A percentile compares a stretch with the other conserved stretches of the same genome.
These are phyloP conservation scores for Bisporella sp. DNA, from an alignment of 2,329 filamentous ascomycete species.

Conservation along the genomic window DNA sequence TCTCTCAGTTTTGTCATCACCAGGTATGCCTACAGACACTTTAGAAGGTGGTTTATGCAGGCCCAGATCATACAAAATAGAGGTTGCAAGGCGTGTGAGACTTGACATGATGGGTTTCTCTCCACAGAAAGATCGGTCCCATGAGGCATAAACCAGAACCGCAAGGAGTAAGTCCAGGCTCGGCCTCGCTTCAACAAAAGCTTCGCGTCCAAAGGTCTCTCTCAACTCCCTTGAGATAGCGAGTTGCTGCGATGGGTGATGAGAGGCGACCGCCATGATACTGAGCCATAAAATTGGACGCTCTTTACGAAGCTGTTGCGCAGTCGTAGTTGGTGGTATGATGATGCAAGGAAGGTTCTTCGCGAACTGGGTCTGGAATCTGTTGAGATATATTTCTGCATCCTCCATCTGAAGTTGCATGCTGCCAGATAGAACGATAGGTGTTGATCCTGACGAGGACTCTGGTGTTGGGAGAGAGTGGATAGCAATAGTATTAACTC, in stretches of 20 bases:
- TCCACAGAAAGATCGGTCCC: slow-evolving; percentile 3
- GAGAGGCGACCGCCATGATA: slow-evolving; percentile 7
- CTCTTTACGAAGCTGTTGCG: slow-evolving; percentile 6
- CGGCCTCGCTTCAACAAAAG: slow-evolving; percentile 4
- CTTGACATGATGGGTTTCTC: slow-evolving; percentile 4
- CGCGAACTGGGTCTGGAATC: slow-evolving; percentile 3
- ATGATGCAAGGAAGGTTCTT: slow-evolving; percentile 6
- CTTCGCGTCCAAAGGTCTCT: slow-evolving; percentile 1
- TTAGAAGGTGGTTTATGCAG: slow-evolving; percentile 5
- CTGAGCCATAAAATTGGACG: slow-evolving; percentile 6
- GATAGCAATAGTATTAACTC: neutral
- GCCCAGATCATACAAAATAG: slow-evolving; percentile 6
- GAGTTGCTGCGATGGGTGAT: slow-evolving; percentile 3
- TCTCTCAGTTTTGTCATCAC: slow-evolving; percentile 3
- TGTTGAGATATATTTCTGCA: slow-evolving; percentile 2
- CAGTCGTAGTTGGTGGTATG: slow-evolving; percentile 3
- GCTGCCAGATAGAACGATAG: neutral
- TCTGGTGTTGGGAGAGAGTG: neutral
- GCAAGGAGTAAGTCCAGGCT: slow-evolving; percentile 7
- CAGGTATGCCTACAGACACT: slow-evolving; percentile 3
- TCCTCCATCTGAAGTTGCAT: neutral
- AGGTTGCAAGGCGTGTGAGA: slow-evolving; percentile 5
- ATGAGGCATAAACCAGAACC: slow-evolving; percentile 5
- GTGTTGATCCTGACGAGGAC: neutral
- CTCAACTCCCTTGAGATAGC: slow-evolving; percentile 3